These are phyloP conservation scores for Penicillium rolfsii DNA, from an alignment of 2,329 filamentous ascomycete genomes.

Conservation along the genomic window DNA sequence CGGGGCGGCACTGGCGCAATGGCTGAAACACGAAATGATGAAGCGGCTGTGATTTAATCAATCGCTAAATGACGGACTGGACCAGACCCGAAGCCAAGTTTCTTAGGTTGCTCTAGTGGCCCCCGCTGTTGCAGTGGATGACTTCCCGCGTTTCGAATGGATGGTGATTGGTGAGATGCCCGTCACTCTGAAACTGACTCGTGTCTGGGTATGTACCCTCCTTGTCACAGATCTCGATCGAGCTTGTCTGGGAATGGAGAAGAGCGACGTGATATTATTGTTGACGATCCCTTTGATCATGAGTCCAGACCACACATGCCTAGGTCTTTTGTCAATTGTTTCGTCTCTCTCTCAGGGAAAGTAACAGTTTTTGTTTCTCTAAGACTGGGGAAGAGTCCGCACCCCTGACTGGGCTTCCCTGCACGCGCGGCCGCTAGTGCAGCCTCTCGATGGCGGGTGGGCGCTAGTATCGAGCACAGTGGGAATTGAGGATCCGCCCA, in stretches of 20 bases:
- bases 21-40: conserved; percentile 21
- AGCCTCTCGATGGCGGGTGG: conserved; percentile 9
- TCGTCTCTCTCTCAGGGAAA: background rate
- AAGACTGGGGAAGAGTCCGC: background rate
- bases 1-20: background rate
- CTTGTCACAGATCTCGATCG: conserved; percentile 10
- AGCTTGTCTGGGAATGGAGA: background rate
- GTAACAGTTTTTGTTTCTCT: background rate
- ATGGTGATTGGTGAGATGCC: conserved; percentile 19
- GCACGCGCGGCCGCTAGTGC: conserved; percentile 19
- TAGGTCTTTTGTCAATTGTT: background rate
- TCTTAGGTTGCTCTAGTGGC: conserved; percentile 19
- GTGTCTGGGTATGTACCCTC: background rate
- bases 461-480: conserved; percentile 15
- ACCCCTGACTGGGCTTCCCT: background rate
- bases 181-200: conserved; percentile 19
- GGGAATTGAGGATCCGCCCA: conserved; percentile 25
- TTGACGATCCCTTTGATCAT: background rate
- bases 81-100: conserved; percentile 27
- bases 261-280: background rate
- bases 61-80: conserved; percentile 15
- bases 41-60: conserved; percentile 20
- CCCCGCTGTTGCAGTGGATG: conserved; percentile 14
- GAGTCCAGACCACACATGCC: background rate
- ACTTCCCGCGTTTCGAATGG: background rate